phyloP scores from a whole-genome alignment of 306 rosid genomes.

The Cicer chorassanicum region DNA sequence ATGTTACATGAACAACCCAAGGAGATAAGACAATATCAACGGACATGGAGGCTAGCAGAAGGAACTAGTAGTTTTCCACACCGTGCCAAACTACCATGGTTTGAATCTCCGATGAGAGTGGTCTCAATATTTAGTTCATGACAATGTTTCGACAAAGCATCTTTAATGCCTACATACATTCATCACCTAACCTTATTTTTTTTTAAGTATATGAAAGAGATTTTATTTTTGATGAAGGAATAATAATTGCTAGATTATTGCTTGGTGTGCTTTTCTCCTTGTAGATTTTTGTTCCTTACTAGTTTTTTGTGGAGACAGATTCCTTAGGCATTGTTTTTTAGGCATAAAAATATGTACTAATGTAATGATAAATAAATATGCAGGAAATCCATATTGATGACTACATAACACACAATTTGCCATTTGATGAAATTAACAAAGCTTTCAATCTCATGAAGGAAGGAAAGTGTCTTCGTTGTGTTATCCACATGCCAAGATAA shows the following conservation, averaged over 20 bases:
- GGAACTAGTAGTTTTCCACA: neutral
- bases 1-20: neutral
- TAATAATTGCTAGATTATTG: neutral
- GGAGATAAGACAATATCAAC: neutral
- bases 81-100: neutral
- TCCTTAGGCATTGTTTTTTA: neutral
- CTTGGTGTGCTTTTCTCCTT: slow-evolving; percentile 1
- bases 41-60: neutral
- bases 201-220: neutral
- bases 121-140: neutral
- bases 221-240: no score
- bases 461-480: slow-evolving; percentile 92
- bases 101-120: neutral
- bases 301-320: neutral
- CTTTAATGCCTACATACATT: neutral
- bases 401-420: slow-evolving; percentile 76
- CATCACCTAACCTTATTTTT: neutral
- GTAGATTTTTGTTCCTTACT: slow-evolving; percentile 1
- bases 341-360: neutral
- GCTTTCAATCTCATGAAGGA: slow-evolving; percentile 88
- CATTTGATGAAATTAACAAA: slow-evolving; percentile 73
- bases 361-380: slow-evolving; percentile 32
- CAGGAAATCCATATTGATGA: slow-evolving; percentile 92
- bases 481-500: slow-evolving; percentile 71
- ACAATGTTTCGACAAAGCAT: neutral